Conservation (phyloP, 179 eudicot species). For the Camellia oleifera region DNA sequence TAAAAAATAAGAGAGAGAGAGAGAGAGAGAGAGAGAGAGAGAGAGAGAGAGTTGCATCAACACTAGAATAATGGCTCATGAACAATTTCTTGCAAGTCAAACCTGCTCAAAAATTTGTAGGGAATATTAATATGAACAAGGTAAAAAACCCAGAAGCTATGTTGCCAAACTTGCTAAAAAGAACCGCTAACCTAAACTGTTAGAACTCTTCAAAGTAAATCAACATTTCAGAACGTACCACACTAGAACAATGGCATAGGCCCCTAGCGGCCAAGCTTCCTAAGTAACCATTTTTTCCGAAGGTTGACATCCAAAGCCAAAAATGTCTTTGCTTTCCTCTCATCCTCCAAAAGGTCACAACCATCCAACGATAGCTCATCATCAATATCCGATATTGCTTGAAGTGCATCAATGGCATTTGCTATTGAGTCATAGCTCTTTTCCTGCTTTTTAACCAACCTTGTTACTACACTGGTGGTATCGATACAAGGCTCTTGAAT, state of each 20-base stretch:
- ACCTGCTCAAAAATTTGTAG: background rate
- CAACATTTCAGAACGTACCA: background rate
- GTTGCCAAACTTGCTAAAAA: slow-evolving; percentile 1
- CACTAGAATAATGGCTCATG: too few species aligned
- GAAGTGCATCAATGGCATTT: slow-evolving; percentile 35
- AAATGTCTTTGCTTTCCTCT: slow-evolving; percentile 37
- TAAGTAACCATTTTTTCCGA: slow-evolving; percentile 40
- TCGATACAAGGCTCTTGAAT: slow-evolving; percentile 9
- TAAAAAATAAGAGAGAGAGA: too few species aligned
- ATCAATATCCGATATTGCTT: slow-evolving; percentile 34
- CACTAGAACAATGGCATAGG: background rate
- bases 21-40: too few species aligned
- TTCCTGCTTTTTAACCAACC: slow-evolving; percentile 9
- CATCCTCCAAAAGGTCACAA: slow-evolving; percentile 39
- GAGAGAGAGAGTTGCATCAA: too few species aligned
- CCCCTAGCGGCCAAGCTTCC: slow-evolving; percentile 28
- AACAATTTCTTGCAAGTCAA: background rate
- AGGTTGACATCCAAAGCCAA: slow-evolving; percentile 31
- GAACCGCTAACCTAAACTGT: background rate
- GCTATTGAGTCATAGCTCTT: slow-evolving; percentile 16
- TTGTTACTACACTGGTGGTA: background rate
- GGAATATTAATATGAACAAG: background rate
- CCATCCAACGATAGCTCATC: slow-evolving; percentile 37
- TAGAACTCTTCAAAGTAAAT: background rate
- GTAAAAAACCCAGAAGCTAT: background rate